Evolutionary conservation across 2,329 filamentous ascomycete species (phyloP).

Genomic region (Fusarium pseudoanthophilum): DNA sequence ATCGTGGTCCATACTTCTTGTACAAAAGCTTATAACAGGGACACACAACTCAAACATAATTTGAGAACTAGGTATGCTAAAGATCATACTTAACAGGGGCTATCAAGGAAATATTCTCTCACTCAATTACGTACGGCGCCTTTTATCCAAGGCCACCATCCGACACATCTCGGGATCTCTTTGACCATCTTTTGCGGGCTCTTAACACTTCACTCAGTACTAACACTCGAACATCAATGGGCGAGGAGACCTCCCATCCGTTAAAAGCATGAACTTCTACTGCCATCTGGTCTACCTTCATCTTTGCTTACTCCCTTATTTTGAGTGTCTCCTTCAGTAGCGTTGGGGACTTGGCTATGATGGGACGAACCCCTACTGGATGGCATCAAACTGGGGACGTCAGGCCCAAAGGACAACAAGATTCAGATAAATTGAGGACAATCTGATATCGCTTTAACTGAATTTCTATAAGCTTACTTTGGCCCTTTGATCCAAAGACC

Average conservation of each 20-base stretch:
- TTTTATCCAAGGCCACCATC: neutral
- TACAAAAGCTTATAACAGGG: neutral
- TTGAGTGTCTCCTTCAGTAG: neutral
- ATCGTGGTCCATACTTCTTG: neutral
- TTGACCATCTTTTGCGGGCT: neutral
- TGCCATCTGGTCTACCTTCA: accelerated
- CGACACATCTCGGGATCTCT: neutral
- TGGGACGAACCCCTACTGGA: neutral
- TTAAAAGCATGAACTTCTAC: neutral
- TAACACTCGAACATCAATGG: too few species aligned
- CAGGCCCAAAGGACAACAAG: neutral
- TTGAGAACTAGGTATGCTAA: neutral
- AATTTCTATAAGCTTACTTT: neutral
- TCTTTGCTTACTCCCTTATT: neutral
- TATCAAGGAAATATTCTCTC: neutral
- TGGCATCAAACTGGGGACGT: neutral
- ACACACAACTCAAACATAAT: neutral
- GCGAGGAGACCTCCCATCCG: too few species aligned
- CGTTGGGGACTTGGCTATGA: neutral
- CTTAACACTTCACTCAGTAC: neutral
- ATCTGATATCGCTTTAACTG: neutral
- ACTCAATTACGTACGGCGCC: accelerated
- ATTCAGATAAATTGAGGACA: too few species aligned
- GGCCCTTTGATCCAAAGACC: neutral
- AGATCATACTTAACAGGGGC: too few species aligned